phyloP scores from a whole-genome alignment of 2,329 filamentous ascomycete genomes.

The Verticillium albo-atrum region DNA sequence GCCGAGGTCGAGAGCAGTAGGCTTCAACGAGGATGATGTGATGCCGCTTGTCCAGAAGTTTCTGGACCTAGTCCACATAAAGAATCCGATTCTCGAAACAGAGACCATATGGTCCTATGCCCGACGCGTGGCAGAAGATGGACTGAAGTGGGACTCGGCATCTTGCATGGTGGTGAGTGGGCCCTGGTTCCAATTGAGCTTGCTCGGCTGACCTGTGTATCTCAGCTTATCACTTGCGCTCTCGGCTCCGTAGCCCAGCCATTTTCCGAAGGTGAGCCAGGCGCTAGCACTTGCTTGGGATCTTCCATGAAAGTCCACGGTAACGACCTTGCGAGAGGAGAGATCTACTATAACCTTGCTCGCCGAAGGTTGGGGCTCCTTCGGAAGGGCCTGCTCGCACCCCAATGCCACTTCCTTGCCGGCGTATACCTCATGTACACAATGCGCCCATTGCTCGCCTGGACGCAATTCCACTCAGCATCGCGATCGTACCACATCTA shows the following conservation, averaged over 20 bases:
- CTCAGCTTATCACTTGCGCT: slow-evolving; percentile 24
- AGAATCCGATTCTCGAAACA: neutral
- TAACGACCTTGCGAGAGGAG: slow-evolving; percentile 12
- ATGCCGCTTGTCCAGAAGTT: neutral
- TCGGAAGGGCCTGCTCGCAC: slow-evolving; percentile 21
- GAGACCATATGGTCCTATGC: neutral
- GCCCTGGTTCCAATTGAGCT: too few species aligned
- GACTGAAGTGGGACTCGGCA: slow-evolving; percentile 16
- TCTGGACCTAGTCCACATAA: neutral
- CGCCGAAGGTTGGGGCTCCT: slow-evolving; percentile 18
- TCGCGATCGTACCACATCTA: slow-evolving; percentile 27
- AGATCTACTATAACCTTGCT: slow-evolving; percentile 19
- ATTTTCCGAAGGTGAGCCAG: slow-evolving; percentile 4
- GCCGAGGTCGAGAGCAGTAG: neutral
- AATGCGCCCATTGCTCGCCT: slow-evolving; percentile 29
- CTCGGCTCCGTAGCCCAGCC: slow-evolving; percentile 20
- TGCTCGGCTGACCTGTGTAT: neutral
- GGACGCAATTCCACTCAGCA: slow-evolving; percentile 28
- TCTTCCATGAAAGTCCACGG: neutral
- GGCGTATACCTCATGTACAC: slow-evolving; percentile 36
- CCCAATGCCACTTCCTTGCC: slow-evolving; percentile 32
- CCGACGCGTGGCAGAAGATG: neutral
- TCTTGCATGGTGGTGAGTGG: slow-evolving; percentile 24
- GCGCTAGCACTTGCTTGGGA: neutral
- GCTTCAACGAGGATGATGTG: neutral